Evolutionary conservation across 192 early-diverging fungal genomes (phyloP).

Genomic region (Linnemannia exigua): DNA sequence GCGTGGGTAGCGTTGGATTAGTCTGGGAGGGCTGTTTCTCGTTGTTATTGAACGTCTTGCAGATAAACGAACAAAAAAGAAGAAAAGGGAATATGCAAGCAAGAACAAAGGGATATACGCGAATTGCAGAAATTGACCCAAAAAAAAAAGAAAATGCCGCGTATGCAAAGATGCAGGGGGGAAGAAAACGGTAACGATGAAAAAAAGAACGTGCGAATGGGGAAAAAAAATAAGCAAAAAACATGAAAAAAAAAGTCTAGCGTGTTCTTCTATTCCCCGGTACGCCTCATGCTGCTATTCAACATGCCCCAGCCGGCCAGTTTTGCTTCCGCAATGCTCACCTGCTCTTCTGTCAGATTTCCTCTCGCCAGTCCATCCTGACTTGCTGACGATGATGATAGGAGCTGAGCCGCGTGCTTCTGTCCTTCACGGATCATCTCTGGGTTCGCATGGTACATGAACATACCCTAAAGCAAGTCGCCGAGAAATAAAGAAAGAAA

Average conservation of each 20-base stretch:
- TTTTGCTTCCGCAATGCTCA: constrained; percentile 53
- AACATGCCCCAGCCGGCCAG: constrained; percentile 49
- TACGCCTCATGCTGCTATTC: constrained; percentile 13
- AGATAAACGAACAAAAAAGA: not conserved
- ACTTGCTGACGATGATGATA: constrained; percentile 17
- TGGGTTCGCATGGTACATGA: constrained; percentile 53
- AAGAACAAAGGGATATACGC: not conserved
- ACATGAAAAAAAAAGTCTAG: constrained; percentile 5
- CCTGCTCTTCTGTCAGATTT: constrained; percentile 54
- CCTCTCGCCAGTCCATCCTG: constrained; percentile 30
- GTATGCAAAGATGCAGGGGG: constrained; percentile 2
- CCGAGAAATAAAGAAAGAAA: not conserved
- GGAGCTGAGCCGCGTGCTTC: constrained; percentile 31
- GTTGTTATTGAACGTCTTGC: constrained; percentile 5
- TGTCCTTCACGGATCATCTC: constrained; percentile 48
- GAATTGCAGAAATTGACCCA: not conserved
- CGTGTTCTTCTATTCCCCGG: constrained; percentile 33
- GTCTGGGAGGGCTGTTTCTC: not conserved
- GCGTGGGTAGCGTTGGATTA: not conserved
- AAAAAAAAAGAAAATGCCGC: constrained; percentile 9
- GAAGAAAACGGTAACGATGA: constrained; percentile 9
- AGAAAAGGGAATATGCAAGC: not conserved
- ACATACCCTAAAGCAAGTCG: constrained; percentile 28
- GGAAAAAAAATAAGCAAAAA: constrained; percentile 5
- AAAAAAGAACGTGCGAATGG: not conserved